Evolutionary conservation across 1,139 yeast species (phyloP), one percentile per base, ranked within the genome.

Genomic region (Zygosaccharomyces sapae): DNA sequence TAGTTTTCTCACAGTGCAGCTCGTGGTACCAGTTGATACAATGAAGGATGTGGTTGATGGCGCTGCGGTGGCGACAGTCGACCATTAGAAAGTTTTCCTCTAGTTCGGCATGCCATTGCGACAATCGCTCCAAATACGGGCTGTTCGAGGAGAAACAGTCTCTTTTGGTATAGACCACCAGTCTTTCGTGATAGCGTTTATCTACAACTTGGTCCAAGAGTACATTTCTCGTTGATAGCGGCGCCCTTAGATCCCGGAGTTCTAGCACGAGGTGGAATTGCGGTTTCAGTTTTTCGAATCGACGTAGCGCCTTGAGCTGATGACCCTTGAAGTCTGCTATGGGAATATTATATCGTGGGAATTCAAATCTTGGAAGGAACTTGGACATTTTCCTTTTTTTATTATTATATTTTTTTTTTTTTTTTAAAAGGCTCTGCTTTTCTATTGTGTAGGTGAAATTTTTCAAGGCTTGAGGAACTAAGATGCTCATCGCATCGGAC

Each of bases 321-420:
- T 90, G 97, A 10, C 97, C 97, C 58, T 88, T 88, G 69, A 89
- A 88, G 65, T 86, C 90, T 4, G 95, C 80, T 31, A 83, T 67
- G 0, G 82, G 75, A 12, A 89, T 76, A 47, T 80, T 79, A 62
- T 83, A 86, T 29, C 76, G 73, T 0, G 97, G 97, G 55, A 86
- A 80, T 64, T 44, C 69, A 42, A 57, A 52, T 44, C 75, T 54
- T 2, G 75, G 74, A 63, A 74, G 68, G 52, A 66, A 68, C 24
- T 42, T 50, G 38, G 51, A 36, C 47, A 45, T 45, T 22, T 22
- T 22, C 25, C 25, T 22, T 22, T 3, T 3, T 22, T 22, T 22
- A 22, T 22, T 22, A 6, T 22, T 22, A 1, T 22, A 16, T 7
- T 13, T 31, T 31, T 31, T 31, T 7, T 7, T 35, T 16, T 5